Evolutionary conservation across 2,329 filamentous ascomycete genomes (phyloP).

Genomic region (Macroventuria anomochaeta): DNA sequence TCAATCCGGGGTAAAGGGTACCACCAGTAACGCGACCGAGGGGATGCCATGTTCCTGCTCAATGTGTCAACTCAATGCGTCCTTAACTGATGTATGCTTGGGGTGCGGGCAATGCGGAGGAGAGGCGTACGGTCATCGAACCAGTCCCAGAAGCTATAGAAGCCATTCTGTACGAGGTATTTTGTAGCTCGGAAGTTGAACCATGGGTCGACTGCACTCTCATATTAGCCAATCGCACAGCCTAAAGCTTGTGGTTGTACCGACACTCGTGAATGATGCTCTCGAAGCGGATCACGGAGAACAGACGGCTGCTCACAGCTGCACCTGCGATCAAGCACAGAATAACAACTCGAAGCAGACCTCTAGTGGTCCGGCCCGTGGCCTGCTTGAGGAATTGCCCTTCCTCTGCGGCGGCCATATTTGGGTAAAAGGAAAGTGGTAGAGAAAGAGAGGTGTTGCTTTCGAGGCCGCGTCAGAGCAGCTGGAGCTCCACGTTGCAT

Average conservation of each 20-base stretch:
- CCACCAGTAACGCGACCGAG: conserved; percentile 97
- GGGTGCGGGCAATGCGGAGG: conserved; percentile 13
- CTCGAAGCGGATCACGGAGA: conserved; percentile 98
- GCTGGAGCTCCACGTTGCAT: conserved; percentile 39
- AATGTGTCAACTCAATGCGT: conserved; percentile 24
- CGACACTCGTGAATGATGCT: conserved; percentile 99
- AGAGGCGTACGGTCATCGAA: conserved; percentile 84
- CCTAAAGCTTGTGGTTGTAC: conserved; percentile 52
- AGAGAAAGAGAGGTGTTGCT: conserved; percentile 37
- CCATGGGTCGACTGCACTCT: conserved; percentile 87
- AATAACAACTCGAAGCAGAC: conserved; percentile 87
- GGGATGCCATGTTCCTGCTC: conserved; percentile 90
- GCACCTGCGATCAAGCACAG: conserved; percentile 89
- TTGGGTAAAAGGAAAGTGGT: conserved; percentile 29
- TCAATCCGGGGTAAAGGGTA: conserved; percentile 97
- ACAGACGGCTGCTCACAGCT: conserved; percentile 89
- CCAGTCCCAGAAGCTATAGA: conserved; percentile 99
- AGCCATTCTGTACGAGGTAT: conserved; percentile 94
- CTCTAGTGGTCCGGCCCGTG: conserved; percentile 80
- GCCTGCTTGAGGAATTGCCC: conserved; percentile 73
- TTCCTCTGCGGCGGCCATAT: conserved; percentile 50
- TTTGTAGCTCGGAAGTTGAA: conserved; percentile 99
- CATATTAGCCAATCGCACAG: conserved; percentile 34
- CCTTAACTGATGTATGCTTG: not conserved
- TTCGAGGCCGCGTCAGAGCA: conserved; percentile 47